A percentile compares a stretch with the other conserved stretches of the same genome.
These are phyloP conservation scores for Lanmaoa rubissima DNA, from an alignment of 768 basidiomycete genomes.

Conservation along the genomic window DNA sequence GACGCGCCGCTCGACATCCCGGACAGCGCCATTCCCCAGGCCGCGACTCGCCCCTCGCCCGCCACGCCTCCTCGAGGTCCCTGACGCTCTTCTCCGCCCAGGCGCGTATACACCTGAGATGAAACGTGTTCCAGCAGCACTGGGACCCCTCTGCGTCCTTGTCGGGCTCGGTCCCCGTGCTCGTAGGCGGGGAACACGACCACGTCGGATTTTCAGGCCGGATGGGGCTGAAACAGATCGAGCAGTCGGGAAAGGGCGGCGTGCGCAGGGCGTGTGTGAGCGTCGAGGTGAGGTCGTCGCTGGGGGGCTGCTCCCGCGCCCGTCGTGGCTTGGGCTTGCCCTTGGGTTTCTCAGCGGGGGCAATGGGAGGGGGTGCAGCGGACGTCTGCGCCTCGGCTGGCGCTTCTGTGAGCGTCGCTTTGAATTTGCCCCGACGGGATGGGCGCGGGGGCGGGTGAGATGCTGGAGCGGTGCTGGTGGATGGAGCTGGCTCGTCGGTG, in stretches of 20 bases:
- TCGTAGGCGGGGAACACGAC: conserved; percentile 71
- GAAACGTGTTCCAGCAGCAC: conserved; percentile 90
- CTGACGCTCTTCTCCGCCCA: conserved; percentile 87
- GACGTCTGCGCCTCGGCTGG: background rate
- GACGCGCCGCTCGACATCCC: conserved; percentile 83
- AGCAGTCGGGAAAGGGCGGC: conserved; percentile 74
- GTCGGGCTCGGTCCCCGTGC: conserved; percentile 4
- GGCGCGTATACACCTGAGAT: conserved; percentile 82
- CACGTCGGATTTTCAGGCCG: conserved; percentile 79
- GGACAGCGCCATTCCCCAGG: conserved; percentile 91
- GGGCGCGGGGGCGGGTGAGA: conserved; percentile 7
- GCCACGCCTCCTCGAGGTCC: conserved; percentile 70
- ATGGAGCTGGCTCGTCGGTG: background rate
- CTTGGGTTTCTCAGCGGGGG: background rate
- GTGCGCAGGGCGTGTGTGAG: conserved; percentile 65
- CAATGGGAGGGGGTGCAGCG: background rate
- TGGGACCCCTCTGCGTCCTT: conserved; percentile 36
- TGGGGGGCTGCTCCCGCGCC: conserved; percentile 14
- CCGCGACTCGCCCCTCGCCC: conserved; percentile 62
- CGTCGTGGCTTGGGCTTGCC: conserved; percentile 5
- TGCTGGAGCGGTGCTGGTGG: background rate
- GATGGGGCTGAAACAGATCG: conserved; percentile 81
- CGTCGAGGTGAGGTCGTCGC: conserved; percentile 72
- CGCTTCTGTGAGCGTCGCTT: conserved; percentile 33
- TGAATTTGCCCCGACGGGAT: conserved; percentile 38